Percentiles rank a stretch among this genome's conserved stretches.
phyloP scores from a whole-genome alignment of 768 basidiomycete genomes.

The Stropharia rugosoannulata region DNA sequence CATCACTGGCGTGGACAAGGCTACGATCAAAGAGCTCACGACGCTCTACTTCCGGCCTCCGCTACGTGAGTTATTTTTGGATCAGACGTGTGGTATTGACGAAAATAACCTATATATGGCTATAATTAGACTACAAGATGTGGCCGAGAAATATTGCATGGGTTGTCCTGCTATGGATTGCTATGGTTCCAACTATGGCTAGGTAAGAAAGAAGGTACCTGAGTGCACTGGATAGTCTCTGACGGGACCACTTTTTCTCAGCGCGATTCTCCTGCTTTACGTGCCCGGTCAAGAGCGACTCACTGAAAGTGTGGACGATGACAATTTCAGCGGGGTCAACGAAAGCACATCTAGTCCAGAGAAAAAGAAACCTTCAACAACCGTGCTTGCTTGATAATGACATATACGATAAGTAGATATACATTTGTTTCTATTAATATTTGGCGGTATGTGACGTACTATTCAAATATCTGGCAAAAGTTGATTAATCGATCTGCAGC shows the following conservation, averaged over 20 bases:
- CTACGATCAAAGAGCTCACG: conserved; percentile 17
- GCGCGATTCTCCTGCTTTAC: not conserved
- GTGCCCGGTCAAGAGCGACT: not conserved
- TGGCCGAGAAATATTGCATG: conserved; percentile 35
- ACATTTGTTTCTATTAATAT: too few species aligned
- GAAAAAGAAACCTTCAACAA: not conserved
- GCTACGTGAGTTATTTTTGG: conserved; percentile 17
- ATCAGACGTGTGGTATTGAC: not conserved
- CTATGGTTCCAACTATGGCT: conserved; percentile 21
- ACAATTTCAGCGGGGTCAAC: not conserved
- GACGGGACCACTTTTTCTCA: not conserved
- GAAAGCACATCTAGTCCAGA: not conserved
- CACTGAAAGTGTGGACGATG: not conserved
- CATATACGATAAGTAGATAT: too few species aligned
- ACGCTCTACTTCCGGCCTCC: conserved; percentile 27
- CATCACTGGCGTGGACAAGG: conserved; percentile 25
- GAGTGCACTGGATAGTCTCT: not conserved
- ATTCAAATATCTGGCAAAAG: too few species aligned
- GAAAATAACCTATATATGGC: not conserved
- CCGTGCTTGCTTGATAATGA: not conserved
- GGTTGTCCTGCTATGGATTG: conserved; percentile 33
- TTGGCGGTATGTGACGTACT: too few species aligned
- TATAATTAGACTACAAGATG: conserved; percentile 23
- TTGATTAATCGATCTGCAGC: too few species aligned
- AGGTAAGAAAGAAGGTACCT: conserved; percentile 17